A percentile compares a stretch with the other conserved stretches of the same genome.
These are phyloP conservation scores for Mucor circinelloides DNA, from an alignment of 371 early-diverging fungal species.

Conservation along the genomic window DNA sequence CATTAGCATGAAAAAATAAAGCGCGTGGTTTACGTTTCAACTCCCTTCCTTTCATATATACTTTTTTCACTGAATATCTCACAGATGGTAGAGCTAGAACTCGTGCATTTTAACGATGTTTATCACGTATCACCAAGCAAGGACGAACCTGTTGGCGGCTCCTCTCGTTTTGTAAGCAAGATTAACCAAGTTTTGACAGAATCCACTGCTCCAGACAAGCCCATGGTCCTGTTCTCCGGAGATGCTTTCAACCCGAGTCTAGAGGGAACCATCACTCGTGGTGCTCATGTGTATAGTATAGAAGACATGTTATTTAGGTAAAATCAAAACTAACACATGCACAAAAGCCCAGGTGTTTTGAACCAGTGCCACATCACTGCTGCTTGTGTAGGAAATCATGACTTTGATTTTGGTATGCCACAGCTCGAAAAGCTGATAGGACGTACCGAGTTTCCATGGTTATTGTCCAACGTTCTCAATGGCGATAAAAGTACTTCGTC, in stretches of 20 bases:
- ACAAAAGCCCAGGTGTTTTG: conserved; percentile 43
- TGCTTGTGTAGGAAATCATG: conserved; percentile 66
- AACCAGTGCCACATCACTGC: conserved; percentile 56
- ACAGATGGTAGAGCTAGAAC: conserved; percentile 15
- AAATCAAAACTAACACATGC: not conserved
- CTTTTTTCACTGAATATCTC: too few species aligned
- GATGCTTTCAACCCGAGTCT: conserved; percentile 67
- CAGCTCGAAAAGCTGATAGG: conserved; percentile 42
- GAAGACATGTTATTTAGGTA: not conserved
- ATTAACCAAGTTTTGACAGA: conserved; percentile 13
- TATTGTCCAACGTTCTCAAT: conserved; percentile 62
- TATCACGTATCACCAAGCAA: conserved; percentile 53
- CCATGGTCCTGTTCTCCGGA: conserved; percentile 61
- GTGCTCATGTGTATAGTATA: conserved; percentile 54
- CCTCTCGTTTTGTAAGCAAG: conserved; percentile 53
- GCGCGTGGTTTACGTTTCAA: too few species aligned
- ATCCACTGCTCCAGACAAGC: conserved; percentile 11
- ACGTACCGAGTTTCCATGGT: conserved; percentile 64
- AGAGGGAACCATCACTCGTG: conserved; percentile 63
- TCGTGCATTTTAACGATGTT: conserved; percentile 68
- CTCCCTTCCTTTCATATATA: too few species aligned
- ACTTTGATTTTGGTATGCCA: conserved; percentile 71
- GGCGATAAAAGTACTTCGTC: conserved; percentile 28
- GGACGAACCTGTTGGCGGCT: conserved; percentile 66
- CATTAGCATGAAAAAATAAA: too few species aligned